Evolutionary conservation across 192 early-diverging fungal species (phyloP).

Genomic region (Umbelopsis ramanniana): DNA sequence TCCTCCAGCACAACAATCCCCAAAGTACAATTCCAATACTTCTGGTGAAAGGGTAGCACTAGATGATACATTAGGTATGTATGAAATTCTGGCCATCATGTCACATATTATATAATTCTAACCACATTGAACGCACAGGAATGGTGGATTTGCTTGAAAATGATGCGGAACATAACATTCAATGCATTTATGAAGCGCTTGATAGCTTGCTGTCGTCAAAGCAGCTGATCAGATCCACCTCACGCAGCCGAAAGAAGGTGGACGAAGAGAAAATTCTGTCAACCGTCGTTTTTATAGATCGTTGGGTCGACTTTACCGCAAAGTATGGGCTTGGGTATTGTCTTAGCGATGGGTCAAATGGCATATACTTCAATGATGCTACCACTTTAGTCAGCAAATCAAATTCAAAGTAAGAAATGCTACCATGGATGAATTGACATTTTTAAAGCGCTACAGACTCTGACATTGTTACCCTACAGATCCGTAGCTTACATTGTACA

Average conservation of each 20-base stretch:
- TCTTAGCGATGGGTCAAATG: slow-evolving; percentile 81
- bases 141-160: neutral
- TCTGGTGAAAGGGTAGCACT: neutral
- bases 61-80: neutral
- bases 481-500: neutral
- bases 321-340: slow-evolving; percentile 92
- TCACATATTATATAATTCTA: neutral
- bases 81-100: neutral
- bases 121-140: neutral
- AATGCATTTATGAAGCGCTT: neutral
- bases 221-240: neutral
- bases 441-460: neutral
- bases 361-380: slow-evolving; percentile 89
- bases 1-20: neutral
- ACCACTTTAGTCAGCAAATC: slow-evolving; percentile 62
- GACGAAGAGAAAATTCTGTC: slow-evolving; percentile 9
- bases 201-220: slow-evolving; percentile 8
- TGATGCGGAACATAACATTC: slow-evolving; percentile 1
- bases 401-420: neutral
- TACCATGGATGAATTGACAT: neutral
- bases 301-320: slow-evolving; percentile 85
- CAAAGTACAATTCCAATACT: neutral
- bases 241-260: neutral
- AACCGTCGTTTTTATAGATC: slow-evolving; percentile 71
- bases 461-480: neutral